phyloP scores from a whole-genome alignment of 768 basidiomycete genomes.

The Rhizopogon rudus region DNA sequence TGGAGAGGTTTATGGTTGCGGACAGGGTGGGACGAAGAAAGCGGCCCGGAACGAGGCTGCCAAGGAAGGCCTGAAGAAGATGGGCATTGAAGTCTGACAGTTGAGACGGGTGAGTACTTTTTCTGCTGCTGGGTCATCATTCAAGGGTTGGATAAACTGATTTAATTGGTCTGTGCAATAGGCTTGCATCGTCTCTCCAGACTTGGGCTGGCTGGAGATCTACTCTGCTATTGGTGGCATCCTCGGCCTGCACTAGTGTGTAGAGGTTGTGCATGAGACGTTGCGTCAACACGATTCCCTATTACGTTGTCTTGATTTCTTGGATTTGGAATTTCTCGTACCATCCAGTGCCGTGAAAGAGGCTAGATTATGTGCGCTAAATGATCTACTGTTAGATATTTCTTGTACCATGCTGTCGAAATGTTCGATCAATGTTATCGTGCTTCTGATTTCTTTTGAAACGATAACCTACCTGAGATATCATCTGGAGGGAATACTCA shows the following conservation, averaged over 20 bases:
- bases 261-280: conserved; percentile 47
- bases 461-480: background rate
- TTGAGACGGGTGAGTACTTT: conserved; percentile 1
- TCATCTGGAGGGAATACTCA: background rate
- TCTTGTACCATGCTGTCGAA: background rate
- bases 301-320: background rate
- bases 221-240: conserved; percentile 5
- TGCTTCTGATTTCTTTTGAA: background rate
- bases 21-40: conserved; percentile 73
- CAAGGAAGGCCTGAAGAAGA: conserved; percentile 57
- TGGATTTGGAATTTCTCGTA: background rate
- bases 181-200: conserved; percentile 50
- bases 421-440: background rate
- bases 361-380: conserved; percentile 4
- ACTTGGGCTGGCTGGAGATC: conserved; percentile 45
- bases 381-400: conserved; percentile 5
- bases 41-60: conserved; percentile 79
- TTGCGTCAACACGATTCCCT: background rate
- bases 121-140: background rate
- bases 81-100: conserved; percentile 48
- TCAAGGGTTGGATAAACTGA: conserved; percentile 5
- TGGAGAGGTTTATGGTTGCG: conserved; percentile 53
- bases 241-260: conserved; percentile 55
- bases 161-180: conserved; percentile 3
- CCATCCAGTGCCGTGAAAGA: background rate